Base-by-base conservation (phyloP, 805 yeast species). In the Spathaspora passalidarum region DNA sequence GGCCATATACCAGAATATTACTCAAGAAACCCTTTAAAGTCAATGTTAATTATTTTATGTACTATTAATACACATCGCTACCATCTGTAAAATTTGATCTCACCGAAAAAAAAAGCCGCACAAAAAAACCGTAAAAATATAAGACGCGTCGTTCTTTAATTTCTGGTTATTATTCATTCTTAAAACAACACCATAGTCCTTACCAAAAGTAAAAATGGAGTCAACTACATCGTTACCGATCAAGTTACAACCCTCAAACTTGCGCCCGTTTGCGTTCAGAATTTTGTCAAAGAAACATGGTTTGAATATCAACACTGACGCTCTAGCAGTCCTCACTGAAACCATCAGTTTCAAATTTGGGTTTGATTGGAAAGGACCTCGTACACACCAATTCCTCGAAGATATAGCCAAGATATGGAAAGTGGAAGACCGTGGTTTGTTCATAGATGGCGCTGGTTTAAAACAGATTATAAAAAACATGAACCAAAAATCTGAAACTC, bases 201-300 rank as follows among this genome's bases (percentile, higher is more conserved):
- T 16, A 13, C 17, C 37, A 32, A n/a, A 29, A 29, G 17, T 17
- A n/a, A 42, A 17, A 17, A 56, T 57, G 60, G 58, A 55, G 34
- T 45, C 41, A 19, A 36, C 51, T 14, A 47, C 46, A 5, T 50
- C 56, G 16, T 74, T 91, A 10, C 97, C 97, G 0, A 82, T 88
- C 2, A 76, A 77, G 47, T 79, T 92, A 1, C 86, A 82, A 44
- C 88, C 97, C 0, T 80, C 92, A 0, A 87, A 87, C 57, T 69
- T 94, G 38, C 78, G 99, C 38, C 99, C 99, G 1, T 68, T 92
- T 41, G 97, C 97, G 0, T 94, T 91, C 62, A 73, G 99, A 35
- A 79, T 92, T 1, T 65, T 94, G 7, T 88, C 98, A 4, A 92
- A 90, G 65, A 94, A 92, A 60, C 92, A 89, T 61, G 97, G 97